These are phyloP conservation scores for Crithidia fasciculata DNA, from an alignment of 208 protist species.

Conservation along the genomic window DNA sequence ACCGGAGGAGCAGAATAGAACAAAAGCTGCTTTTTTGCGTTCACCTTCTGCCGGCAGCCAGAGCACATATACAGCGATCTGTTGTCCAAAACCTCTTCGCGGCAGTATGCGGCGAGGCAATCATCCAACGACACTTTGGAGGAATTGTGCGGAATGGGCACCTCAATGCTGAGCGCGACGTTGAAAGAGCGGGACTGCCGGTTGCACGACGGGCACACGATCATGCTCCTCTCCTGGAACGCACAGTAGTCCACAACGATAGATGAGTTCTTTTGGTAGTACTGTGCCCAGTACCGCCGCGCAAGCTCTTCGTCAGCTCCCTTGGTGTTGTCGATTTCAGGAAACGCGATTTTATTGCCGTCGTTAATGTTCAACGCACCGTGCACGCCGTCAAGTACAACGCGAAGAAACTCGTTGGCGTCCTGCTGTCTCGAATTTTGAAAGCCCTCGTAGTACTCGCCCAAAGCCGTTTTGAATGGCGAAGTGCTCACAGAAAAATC, in stretches of 20 bases:
- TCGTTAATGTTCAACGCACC: constrained; percentile 86
- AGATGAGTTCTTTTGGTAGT: constrained; percentile 89
- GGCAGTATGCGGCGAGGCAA: constrained; percentile 76
- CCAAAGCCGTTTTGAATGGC: constrained; percentile 81
- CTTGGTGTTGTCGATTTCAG: constrained; percentile 75
- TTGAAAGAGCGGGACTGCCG: constrained; percentile 64
- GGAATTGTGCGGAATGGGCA: constrained; percentile 59
- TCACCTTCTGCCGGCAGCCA: constrained; percentile 69
- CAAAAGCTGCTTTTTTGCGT: constrained; percentile 76
- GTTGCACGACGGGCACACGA: constrained; percentile 77
- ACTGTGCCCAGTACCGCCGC: constrained; percentile 72
- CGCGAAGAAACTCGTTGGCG: constrained; percentile 92
- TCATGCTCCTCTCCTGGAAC: constrained; percentile 80
- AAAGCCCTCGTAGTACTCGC: constrained; percentile 74
- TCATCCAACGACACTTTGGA: constrained; percentile 63
- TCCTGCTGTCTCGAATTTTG: constrained; percentile 87
- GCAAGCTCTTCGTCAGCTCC: constrained; percentile 82
- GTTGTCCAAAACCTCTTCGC: constrained; percentile 72
- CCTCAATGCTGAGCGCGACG: constrained; percentile 64
- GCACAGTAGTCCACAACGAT: constrained; percentile 90
- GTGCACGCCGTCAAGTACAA: constrained; percentile 93
- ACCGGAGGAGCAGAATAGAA: constrained; percentile 78
- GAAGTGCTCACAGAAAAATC: constrained; percentile 75
- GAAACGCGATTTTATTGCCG: constrained; percentile 23
- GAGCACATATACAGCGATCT: constrained; percentile 74